Base-by-base conservation (phyloP, 2,329 filamentous ascomycete species). In the Fusarium sp. region DNA sequence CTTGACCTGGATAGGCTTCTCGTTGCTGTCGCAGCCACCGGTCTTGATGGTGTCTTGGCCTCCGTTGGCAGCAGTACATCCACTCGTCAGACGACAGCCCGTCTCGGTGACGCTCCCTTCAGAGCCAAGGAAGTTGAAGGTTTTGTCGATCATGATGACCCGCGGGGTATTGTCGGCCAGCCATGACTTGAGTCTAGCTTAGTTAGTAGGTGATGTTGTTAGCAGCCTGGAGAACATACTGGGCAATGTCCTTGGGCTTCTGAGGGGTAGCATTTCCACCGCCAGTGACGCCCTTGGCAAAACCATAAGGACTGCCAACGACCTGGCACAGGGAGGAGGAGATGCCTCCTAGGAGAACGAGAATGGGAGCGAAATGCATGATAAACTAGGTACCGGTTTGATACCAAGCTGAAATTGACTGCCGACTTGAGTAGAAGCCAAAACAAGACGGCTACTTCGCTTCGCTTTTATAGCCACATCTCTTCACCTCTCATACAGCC, bases 141-240 rank as follows among this genome's bases (percentile, higher is more conserved):
- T 76, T 71, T 79, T 77, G 69, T 83, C 77, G 39, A 83, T 68
- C 68, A 83, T 76, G 64, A 83, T 83, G 34, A 82, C 81, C 14
- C 81, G 79, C 4, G 82, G 67, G 27, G 41, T 50, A 5, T 35
- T n/a, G 20, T 62, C 59, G 8, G 41, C 13, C 2, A 62, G 41
- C 41, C 59, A 62, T 6, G 41, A 48, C 20, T 62, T 62, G 9
- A 62, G 41, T 35, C 59, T 62, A 18, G 4, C 35, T 1, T 16
- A 9, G 41, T 62, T 20, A 62, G 41, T 20, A 45, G 3, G 6
- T 45, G 13, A 45, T 23, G 7, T 14, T 23, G 6, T 45, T 7
- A 6, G 6, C 3, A 45, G 20, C 5, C 7, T n/a, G 13, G 6
- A n/a, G 1, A 9, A 35, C 41, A 8, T 35, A 62, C 59, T 62